A percentile compares a stretch with the other conserved stretches of the same genome.
Evolutionary conservation across 768 basidiomycete species (phyloP).

Genomic region (Pilatotrama ljubarskyi): DNA sequence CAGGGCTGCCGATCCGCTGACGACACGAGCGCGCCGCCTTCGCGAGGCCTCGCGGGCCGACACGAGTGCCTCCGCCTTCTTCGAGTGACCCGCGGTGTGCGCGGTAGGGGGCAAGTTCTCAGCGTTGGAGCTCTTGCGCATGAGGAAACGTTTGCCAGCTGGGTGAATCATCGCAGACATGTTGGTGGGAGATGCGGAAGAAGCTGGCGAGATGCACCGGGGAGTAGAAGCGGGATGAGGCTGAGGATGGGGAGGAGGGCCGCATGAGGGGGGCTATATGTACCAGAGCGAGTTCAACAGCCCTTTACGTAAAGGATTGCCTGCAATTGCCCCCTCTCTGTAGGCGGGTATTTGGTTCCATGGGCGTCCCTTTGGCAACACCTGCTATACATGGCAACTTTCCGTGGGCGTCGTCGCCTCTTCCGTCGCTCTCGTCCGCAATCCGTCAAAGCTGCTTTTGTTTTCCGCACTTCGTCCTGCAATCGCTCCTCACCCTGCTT

Average conservation of each 20-base stretch:
- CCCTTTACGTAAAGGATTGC: slow-evolving; percentile 20
- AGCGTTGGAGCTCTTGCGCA: slow-evolving; percentile 29
- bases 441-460: slow-evolving; percentile 9
- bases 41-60: slow-evolving; percentile 23
- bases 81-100: slow-evolving; percentile 4
- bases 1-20: slow-evolving; percentile 13
- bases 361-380: slow-evolving; percentile 10
- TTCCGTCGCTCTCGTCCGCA: not conserved
- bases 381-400: slow-evolving; percentile 12
- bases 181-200: not conserved
- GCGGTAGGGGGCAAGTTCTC: slow-evolving; percentile 24
- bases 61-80: slow-evolving; percentile 19
- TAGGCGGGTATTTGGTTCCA: slow-evolving; percentile 10
- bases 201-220: not conserved
- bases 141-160: slow-evolving; percentile 18
- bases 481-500: not conserved
- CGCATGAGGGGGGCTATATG: slow-evolving; percentile 8
- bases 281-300: not conserved
- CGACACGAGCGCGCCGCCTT: slow-evolving; percentile 23
- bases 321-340: slow-evolving; percentile 2
- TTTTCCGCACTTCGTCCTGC: not conserved
- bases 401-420: not conserved
- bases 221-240: not conserved
- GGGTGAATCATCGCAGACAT: slow-evolving; percentile 16
- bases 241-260: not conserved